These are phyloP conservation scores for Colletotrichum lentis DNA, from an alignment of 2,329 filamentous ascomycete species.

Conservation along the genomic window DNA sequence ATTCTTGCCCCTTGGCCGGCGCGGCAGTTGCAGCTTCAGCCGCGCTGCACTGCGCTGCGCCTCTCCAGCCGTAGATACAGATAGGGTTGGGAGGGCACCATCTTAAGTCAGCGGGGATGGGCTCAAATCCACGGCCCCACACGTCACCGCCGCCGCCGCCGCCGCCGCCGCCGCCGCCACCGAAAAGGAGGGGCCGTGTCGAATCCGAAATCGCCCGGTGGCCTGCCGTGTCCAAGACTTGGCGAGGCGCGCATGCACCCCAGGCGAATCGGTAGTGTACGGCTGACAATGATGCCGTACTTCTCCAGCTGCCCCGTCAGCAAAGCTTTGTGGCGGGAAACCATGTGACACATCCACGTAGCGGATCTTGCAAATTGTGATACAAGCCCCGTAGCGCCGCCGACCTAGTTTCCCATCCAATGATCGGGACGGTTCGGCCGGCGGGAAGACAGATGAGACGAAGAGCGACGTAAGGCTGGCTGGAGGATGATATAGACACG, in stretches of 20 bases:
- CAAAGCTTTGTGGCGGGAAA: background rate
- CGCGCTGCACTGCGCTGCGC: constrained; percentile 8
- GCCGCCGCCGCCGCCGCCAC: too few species aligned
- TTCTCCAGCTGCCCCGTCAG: background rate
- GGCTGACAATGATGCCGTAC: background rate
- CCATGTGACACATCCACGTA: background rate
- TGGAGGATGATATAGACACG: constrained; percentile 8
- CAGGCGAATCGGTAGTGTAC: background rate
- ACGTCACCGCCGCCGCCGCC: too few species aligned
- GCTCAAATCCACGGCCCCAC: constrained; percentile 22
- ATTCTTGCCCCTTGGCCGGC: background rate
- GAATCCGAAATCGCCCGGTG: background rate
- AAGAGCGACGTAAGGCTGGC: constrained; percentile 20
- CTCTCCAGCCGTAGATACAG: constrained; percentile 19
- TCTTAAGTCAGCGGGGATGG: constrained; percentile 1
- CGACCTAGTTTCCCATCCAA: constrained; percentile 17
- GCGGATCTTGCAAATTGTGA: constrained; percentile 19
- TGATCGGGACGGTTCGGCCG: constrained; percentile 12
- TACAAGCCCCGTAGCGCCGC: constrained; percentile 21
- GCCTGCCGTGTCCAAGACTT: background rate
- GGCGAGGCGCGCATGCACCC: background rate
- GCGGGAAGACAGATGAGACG: constrained; percentile 30
- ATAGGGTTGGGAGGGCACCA: background rate
- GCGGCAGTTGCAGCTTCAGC: background rate
- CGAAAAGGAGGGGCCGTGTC: background rate